Percentiles rank a stretch among this genome's conserved stretches.
These are phyloP conservation scores for Xanthoceras sorbifolium DNA, from an alignment of 345 rosid genomes.

Conservation along the genomic window DNA sequence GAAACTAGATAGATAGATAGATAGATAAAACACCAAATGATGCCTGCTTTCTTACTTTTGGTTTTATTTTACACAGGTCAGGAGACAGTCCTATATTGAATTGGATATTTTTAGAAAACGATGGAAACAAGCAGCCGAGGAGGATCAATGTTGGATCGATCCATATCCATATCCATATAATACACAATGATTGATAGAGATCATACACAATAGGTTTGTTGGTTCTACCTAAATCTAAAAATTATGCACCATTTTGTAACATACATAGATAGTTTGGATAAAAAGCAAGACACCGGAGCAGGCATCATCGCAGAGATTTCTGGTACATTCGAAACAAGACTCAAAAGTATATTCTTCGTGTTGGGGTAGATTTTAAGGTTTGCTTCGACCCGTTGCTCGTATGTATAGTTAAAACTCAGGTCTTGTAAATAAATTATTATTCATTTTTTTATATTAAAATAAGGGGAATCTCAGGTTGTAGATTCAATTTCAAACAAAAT, in stretches of 20 bases:
- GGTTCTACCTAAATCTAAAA: neutral
- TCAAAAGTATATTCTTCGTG: neutral
- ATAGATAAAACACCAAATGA: neutral
- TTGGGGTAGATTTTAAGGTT: too few relatives aligned
- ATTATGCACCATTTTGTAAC: neutral
- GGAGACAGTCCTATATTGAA: constrained; percentile 61
- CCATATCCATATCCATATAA: constrained; percentile 57
- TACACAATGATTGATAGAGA: neutral
- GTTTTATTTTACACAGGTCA: constrained; percentile 42
- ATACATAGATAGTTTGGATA: too few relatives aligned
- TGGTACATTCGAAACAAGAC: neutral
- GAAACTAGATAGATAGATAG: too few relatives aligned
- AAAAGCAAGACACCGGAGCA: neutral
- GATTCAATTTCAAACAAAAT: neutral
- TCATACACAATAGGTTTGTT: neutral
- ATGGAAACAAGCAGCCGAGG: constrained; percentile 48
- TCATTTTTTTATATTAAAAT: neutral
- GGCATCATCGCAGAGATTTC: neutral
- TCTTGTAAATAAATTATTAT: neutral
- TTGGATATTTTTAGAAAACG: constrained; percentile 44
- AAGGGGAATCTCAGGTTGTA: constrained; percentile 1
- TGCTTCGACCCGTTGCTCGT: too few relatives aligned
- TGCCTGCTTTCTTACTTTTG: neutral
- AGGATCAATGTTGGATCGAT: constrained; percentile 62
- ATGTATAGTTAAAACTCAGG: neutral